Conservation (phyloP, 345 rosid species). For the Eucalyptus brandiana region DNA sequence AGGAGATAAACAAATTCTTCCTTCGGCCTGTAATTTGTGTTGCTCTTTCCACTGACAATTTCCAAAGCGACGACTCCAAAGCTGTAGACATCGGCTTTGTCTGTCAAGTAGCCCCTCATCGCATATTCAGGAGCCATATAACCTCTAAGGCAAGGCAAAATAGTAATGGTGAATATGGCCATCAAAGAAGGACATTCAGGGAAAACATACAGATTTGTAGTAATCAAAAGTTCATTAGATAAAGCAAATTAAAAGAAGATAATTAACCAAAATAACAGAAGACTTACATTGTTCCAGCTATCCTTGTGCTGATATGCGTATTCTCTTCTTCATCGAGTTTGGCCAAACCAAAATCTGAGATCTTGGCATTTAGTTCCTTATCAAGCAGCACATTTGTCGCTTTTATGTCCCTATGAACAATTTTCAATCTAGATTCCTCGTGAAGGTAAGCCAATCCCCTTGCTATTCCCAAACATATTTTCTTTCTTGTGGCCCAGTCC, state of each 20-base stretch:
- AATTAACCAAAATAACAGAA: background rate
- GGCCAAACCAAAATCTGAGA: conserved; percentile 64
- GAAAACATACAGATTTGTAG: background rate
- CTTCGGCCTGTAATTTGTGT: conserved; percentile 89
- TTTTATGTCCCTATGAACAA: conserved; percentile 64
- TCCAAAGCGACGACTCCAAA: conserved; percentile 77
- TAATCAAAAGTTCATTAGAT: background rate
- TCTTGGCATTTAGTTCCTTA: conserved; percentile 47
- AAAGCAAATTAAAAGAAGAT: background rate
- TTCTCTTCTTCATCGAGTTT: conserved; percentile 69
- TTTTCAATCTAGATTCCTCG: conserved; percentile 63
- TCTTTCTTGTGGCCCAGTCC: conserved; percentile 51
- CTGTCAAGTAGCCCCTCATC: conserved; percentile 96
- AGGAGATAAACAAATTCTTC: conserved; percentile 94
- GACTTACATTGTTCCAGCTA: conserved; percentile 63
- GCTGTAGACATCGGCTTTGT: conserved; percentile 91
- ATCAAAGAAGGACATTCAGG: background rate
- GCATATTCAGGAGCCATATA: conserved; percentile 99
- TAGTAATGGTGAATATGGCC: background rate
- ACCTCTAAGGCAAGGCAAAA: conserved; percentile 32
- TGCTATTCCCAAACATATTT: conserved; percentile 38
- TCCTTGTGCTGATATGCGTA: conserved; percentile 62
- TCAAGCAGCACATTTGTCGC: conserved; percentile 70
- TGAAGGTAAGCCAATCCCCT: conserved; percentile 44
- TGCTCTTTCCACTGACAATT: conserved; percentile 90